phyloP scores from a whole-genome alignment of 169 alveolate genomes.

The Plasmodium gallinaceum region DNA sequence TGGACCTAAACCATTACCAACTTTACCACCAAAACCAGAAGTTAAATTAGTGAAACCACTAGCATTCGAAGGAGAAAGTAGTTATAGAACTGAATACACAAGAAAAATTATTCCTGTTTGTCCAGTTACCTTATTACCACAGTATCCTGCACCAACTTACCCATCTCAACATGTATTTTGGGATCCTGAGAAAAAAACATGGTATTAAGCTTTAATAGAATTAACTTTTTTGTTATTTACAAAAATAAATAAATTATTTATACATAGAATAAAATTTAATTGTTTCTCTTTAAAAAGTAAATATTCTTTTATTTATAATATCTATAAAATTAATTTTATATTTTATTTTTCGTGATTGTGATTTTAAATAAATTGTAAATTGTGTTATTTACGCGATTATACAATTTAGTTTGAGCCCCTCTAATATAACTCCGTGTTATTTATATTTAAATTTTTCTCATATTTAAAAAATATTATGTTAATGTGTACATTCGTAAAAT shows the following conservation, averaged over 20 bases:
- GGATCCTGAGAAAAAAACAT: constrained; percentile 29
- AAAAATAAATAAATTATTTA: constrained; percentile 6
- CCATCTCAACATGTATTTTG: constrained; percentile 74
- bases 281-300: constrained; percentile 28
- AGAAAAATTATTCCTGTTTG: constrained; percentile 79
- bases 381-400: not conserved
- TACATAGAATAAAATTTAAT: not conserved
- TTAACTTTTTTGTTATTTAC: not conserved
- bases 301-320: not conserved
- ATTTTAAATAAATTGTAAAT: not conserved
- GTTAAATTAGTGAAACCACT: constrained; percentile 47
- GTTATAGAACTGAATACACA: constrained; percentile 77
- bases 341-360: not conserved
- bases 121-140: constrained; percentile 64
- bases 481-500: not conserved
- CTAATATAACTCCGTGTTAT: not conserved
- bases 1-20: constrained; percentile 82
- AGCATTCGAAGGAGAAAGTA: constrained; percentile 80
- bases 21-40: constrained; percentile 63
- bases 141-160: constrained; percentile 75
- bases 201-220: constrained; percentile 31
- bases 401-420: not conserved
- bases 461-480: not conserved
- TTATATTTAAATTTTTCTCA: too few species aligned
- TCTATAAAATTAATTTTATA: not conserved